Percentiles rank a stretch among this genome's conserved stretches.
Conservation (phyloP, 495 filamentous ascomycete species). For the Aspergillus saccharolyticus region DNA sequence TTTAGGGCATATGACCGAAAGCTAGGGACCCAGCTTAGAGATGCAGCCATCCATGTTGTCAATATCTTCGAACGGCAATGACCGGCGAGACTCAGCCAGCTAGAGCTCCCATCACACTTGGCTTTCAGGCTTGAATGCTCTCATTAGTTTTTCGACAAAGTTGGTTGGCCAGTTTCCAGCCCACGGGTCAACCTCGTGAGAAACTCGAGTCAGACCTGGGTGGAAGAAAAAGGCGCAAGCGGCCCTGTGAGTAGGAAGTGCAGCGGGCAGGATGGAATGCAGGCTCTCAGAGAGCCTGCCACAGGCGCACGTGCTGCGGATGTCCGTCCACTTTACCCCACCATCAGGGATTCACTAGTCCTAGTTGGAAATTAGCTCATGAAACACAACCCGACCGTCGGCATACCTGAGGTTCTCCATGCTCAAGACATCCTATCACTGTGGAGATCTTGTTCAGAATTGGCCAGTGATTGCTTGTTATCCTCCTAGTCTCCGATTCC, state of each 20-base stretch:
- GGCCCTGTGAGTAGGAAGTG: neutral
- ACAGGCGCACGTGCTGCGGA: conserved; percentile 5
- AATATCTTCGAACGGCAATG: neutral
- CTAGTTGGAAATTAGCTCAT: neutral
- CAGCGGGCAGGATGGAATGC: neutral
- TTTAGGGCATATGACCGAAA: neutral
- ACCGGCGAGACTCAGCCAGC: neutral
- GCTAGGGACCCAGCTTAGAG: neutral
- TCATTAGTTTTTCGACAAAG: neutral
- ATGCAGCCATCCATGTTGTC: neutral
- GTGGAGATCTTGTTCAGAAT: no score
- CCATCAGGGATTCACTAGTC: neutral
- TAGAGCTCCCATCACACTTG: neutral
- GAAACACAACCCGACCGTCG: neutral
- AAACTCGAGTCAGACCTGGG: neutral
- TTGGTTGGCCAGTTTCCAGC: neutral
- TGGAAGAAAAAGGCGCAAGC: neutral
- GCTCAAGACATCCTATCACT: neutral
- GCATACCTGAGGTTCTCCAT: neutral
- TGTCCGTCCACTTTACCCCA: neutral
- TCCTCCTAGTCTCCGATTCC: neutral
- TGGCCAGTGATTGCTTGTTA: no score
- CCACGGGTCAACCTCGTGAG: neutral
- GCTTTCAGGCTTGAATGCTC: neutral
- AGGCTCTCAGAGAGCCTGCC: conserved; percentile 4